These are phyloP conservation scores for Fusarium beomiforme DNA, from an alignment of 2,329 filamentous ascomycete species.

Conservation along the genomic window DNA sequence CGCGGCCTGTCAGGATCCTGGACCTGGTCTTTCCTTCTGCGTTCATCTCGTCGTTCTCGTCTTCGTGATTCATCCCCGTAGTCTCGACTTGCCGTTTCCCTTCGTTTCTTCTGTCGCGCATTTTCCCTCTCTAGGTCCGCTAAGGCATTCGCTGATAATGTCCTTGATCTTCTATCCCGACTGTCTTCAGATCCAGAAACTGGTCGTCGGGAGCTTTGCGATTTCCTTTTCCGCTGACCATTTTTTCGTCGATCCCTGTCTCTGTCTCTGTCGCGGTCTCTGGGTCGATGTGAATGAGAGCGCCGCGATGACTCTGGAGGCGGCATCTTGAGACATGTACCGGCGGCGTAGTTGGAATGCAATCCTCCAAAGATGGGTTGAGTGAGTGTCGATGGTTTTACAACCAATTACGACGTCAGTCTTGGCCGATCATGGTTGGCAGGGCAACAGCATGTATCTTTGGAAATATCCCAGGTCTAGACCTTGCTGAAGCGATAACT, in stretches of 20 bases:
- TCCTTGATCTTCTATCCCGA: slow-evolving; percentile 41
- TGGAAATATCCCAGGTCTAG: background rate
- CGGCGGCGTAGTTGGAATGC: slow-evolving; percentile 41
- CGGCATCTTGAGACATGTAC: slow-evolving; percentile 46
- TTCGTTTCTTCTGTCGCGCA: slow-evolving; percentile 54
- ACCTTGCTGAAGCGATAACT: background rate
- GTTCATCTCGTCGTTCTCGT: slow-evolving; percentile 37
- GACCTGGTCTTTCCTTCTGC: slow-evolving; percentile 34
- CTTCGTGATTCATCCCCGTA: slow-evolving; percentile 47
- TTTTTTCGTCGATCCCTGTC: slow-evolving; percentile 40
- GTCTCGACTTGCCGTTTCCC: slow-evolving; percentile 26
- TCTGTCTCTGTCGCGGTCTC: slow-evolving; percentile 40
- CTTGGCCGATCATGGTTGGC: slow-evolving; percentile 5
- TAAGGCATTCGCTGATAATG: slow-evolving; percentile 65
- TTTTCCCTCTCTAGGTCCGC: slow-evolving; percentile 73
- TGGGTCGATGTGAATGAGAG: slow-evolving; percentile 39
- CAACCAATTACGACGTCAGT: slow-evolving; percentile 1
- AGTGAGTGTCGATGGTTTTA: slow-evolving; percentile 18
- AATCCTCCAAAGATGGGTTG: slow-evolving; percentile 18
- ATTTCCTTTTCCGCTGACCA: slow-evolving; percentile 50
- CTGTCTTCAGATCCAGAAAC: slow-evolving; percentile 49
- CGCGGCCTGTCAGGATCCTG: slow-evolving; percentile 44
- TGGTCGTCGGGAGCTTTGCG: slow-evolving; percentile 45
- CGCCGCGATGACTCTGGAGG: slow-evolving; percentile 48
- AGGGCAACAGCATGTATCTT: background rate